Evolutionary conservation across 2,329 filamentous ascomycete genomes (phyloP), one percentile per base, ranked within the genome.

Genomic region (Pseudogymnoascus sp.): DNA sequence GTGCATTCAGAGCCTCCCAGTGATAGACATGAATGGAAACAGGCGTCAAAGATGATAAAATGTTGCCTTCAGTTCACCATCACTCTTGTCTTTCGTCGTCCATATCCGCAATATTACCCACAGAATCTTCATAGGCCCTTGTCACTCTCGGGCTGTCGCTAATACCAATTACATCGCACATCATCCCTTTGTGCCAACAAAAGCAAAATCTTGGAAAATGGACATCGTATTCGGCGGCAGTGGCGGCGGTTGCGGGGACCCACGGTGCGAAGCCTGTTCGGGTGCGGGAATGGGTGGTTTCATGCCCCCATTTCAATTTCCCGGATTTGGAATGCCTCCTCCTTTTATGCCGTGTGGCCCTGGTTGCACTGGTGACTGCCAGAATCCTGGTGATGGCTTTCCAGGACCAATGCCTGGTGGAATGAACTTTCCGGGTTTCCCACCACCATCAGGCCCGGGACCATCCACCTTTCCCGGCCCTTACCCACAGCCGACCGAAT

Each of bases 291-390:
- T 28, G 46, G 46, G 46, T 11, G 23, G 23, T 16, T 18, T 56
- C 9, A 34, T 56, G 46, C 25, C 46, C 46, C 28, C 46, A 11
- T 53, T 53, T 53, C n/a, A 14, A 16, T 2, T 34, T 12, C 25
- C 46, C 9, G 46, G 46, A 6, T 34, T 56, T 16, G 46, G 25
- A 34, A 56, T 56, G 46, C 46, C 46, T 34, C 46, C 46, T 34
- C 46, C 46, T 34, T 56, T 56, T 56, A 56, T 56, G 25, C 46
- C 46, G 5, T 56, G 46, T 34, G 46, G 46, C 25, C 46, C 25
- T 18, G 46, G 46, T 11, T 56, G 46, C 25, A 56, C 46, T 6
- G 46, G 46, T 7, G 46, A 56, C 3, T 56, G 46, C 25, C 46
- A 56, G 28, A 34, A 31, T 31, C 8, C 23, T 12, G 8, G 46